Conservation (phyloP, 306 rosid species). For the Geum urbanum region DNA sequence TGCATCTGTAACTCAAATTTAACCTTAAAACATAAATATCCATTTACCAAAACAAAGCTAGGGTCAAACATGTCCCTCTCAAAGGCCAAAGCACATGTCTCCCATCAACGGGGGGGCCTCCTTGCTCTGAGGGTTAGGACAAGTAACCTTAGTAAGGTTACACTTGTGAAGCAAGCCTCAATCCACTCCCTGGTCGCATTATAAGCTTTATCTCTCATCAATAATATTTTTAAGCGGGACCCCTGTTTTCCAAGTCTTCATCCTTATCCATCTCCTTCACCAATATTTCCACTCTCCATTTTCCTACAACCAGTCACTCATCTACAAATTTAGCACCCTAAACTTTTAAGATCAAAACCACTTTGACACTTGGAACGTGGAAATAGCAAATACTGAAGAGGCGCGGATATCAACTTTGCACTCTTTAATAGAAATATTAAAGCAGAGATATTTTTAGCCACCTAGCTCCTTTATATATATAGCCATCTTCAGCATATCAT, state of each 20-base stretch:
- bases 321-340: background rate
- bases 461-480: slow-evolving; percentile 22
- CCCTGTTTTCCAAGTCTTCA: slow-evolving; percentile 37
- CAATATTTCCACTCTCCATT: slow-evolving; percentile 13
- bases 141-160: background rate
- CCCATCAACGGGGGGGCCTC: background rate
- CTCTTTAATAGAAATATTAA: background rate
- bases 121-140: slow-evolving; percentile 37
- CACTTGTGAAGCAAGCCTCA: slow-evolving; percentile 23
- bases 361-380: slow-evolving; percentile 31
- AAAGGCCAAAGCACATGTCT: background rate
- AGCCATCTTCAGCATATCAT: too few species aligned
- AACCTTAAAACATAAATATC: background rate
- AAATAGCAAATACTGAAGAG: background rate
- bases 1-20: too few species aligned
- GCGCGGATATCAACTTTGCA: background rate
- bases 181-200: background rate
- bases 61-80: slow-evolving; percentile 19
- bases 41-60: slow-evolving; percentile 4
- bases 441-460: slow-evolving; percentile 34
- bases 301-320: slow-evolving; percentile 13
- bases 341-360: too few species aligned
- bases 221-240: too few species aligned
- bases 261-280: slow-evolving; percentile 42
- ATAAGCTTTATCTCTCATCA: too few species aligned